These are phyloP conservation scores for Aspergillus mulundensis DNA, from an alignment of 495 filamentous ascomycete genomes.

Conservation along the genomic window DNA sequence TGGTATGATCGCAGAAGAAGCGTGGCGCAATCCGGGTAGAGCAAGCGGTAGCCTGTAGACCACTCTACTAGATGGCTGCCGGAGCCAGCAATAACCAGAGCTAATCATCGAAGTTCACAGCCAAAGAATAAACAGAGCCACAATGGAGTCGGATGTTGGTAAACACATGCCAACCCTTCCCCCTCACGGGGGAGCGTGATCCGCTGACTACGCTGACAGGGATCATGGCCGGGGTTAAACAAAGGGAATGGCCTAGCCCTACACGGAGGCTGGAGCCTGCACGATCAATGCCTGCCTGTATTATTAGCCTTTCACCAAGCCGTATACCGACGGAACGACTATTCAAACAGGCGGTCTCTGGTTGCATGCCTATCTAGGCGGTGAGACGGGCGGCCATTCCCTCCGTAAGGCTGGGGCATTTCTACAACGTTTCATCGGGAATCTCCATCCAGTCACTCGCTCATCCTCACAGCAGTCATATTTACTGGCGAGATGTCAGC, in stretches of 20 bases:
- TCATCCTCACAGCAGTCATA: background rate
- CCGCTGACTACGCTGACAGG: background rate
- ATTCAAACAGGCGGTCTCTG: too few relatives aligned
- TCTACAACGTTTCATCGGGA: background rate
- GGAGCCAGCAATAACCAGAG: background rate
- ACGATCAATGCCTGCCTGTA: too few relatives aligned
- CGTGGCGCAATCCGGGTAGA: conserved; percentile 1
- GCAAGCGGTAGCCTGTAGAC: background rate
- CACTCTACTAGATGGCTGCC: background rate
- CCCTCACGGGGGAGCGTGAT: background rate
- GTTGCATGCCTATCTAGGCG: too few relatives aligned
- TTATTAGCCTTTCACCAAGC: too few relatives aligned
- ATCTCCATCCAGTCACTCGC: background rate
- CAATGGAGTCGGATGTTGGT: background rate
- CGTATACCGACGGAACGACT: too few relatives aligned
- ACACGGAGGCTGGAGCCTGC: too few relatives aligned
- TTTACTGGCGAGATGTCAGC: conserved; percentile 8
- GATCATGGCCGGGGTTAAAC: background rate
- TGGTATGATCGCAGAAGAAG: background rate
- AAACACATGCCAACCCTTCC: background rate
- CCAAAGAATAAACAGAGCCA: background rate
- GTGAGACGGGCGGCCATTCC: background rate
- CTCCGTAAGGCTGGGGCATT: background rate
- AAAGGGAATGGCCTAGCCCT: background rate
- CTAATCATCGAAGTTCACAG: background rate